Percentiles rank a stretch among this genome's conserved stretches.
phyloP scores from a whole-genome alignment of 202 grass and related monocot genomes.

The Digitaria exilis region DNA sequence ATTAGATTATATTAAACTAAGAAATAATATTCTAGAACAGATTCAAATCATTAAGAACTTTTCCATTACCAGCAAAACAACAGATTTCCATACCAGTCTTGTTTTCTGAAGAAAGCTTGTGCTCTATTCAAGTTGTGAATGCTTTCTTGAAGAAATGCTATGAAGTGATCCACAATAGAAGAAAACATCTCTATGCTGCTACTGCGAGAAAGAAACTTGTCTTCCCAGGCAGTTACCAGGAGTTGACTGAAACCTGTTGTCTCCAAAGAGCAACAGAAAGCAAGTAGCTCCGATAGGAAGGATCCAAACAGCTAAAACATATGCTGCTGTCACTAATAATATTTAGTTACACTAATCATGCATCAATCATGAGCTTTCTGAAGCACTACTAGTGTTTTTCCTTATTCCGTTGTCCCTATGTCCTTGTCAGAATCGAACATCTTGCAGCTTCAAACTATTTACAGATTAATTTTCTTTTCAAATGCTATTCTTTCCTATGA shows the following conservation, averaged over 20 bases:
- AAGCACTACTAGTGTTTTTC: conserved; percentile 42
- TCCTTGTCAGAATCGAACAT: conserved; percentile 40
- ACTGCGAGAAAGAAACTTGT: conserved; percentile 63
- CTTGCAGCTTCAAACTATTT: conserved; percentile 37
- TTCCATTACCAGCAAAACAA: conserved; percentile 3
- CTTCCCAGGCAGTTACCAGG: conserved; percentile 55
- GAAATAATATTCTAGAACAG: conserved; percentile 22
- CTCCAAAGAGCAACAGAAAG: conserved; percentile 52
- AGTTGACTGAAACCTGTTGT: conserved; percentile 59
- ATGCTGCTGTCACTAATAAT: conserved; percentile 40
- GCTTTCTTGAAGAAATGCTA: conserved; percentile 40
- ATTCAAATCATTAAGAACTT: conserved; percentile 12
- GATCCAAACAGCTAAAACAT: conserved; percentile 50
- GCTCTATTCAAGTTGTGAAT: conserved; percentile 21
- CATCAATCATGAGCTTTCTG: conserved; percentile 39
- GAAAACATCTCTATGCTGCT: conserved; percentile 47
- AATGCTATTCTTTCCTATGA: conserved; percentile 55
- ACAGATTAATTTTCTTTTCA: conserved; percentile 42
- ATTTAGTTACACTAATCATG: conserved; percentile 53
- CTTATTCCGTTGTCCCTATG: conserved; percentile 44
- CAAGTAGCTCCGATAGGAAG: conserved; percentile 53
- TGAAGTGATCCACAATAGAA: conserved; percentile 46
- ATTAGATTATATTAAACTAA: conserved; percentile 10
- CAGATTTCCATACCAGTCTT: conserved; percentile 11
- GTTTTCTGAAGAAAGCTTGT: conserved; percentile 25